Evolutionary conservation across 345 rosid species (phyloP).

Genomic region (Citrus maxima): DNA sequence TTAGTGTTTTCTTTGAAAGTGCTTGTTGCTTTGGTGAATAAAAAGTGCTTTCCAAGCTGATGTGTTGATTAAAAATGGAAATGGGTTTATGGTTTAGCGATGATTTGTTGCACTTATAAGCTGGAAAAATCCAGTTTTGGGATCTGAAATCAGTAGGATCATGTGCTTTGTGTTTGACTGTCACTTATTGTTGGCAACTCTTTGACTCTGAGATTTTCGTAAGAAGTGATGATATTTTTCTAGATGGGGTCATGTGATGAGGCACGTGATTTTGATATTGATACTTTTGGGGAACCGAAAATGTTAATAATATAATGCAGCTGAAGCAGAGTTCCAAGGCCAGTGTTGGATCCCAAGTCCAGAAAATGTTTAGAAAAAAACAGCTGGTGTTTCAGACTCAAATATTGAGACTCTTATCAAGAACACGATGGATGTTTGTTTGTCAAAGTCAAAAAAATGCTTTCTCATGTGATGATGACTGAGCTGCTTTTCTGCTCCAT

Average conservation of each 20-base stretch:
- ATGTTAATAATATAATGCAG: not conserved
- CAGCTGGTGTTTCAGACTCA: not conserved
- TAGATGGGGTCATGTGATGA: slow-evolving; percentile 38
- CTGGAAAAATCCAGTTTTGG: slow-evolving; percentile 11
- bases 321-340: not conserved
- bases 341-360: slow-evolving; percentile 22
- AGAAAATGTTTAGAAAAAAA: not conserved
- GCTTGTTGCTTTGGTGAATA: not conserved
- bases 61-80: not conserved
- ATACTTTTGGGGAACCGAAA: slow-evolving; percentile 17
- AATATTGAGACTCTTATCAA: not conserved
- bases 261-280: slow-evolving; percentile 35
- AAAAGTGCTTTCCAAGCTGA: not conserved
- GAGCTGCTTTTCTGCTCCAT: not conserved
- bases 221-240: not conserved
- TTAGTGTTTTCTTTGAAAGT: not conserved
- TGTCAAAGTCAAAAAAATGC: not conserved
- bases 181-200: slow-evolving; percentile 8
- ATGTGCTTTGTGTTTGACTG: slow-evolving; percentile 52
- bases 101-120: slow-evolving; percentile 4
- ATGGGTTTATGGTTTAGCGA: not conserved
- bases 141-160: slow-evolving; percentile 49
- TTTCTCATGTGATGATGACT: not conserved
- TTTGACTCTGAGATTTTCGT: slow-evolving; percentile 15
- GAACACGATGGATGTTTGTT: not conserved